Percentiles rank a stretch among this genome's conserved stretches.
These are phyloP conservation scores for Orychophragmus violaceus DNA, from an alignment of 345 rosid species.

Conservation along the genomic window DNA sequence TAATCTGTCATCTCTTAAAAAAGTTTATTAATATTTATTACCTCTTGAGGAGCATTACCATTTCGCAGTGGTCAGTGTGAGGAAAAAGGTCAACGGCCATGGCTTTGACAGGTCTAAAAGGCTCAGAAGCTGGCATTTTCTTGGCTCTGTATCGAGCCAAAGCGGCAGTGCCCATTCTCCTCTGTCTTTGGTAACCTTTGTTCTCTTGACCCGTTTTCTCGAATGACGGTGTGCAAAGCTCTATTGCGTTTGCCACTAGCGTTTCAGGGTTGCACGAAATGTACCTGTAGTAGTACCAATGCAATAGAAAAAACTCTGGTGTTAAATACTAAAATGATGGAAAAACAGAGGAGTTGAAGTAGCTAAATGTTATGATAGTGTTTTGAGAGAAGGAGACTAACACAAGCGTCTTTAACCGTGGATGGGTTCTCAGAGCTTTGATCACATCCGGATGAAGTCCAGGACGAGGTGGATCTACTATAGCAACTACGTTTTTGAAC, in stretches of 20 bases:
- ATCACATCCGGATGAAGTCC: constrained; percentile 87
- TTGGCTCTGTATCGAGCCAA: constrained; percentile 76
- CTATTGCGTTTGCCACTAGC: constrained; percentile 83
- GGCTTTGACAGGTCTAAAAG: constrained; percentile 82
- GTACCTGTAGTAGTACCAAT: constrained; percentile 43
- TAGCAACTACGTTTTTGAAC: constrained; percentile 83
- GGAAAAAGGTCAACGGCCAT: constrained; percentile 95
- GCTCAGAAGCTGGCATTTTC: constrained; percentile 83
- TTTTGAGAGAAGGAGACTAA: constrained; percentile 45
- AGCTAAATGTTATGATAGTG: background rate
- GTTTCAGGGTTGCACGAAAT: constrained; percentile 98
- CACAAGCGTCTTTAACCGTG: constrained; percentile 69
- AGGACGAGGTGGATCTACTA: constrained; percentile 93
- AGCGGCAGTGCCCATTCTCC: constrained; percentile 72
- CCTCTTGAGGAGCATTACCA: constrained; percentile 92
- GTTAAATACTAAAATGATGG: background rate
- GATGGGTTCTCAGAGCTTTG: constrained; percentile 75
- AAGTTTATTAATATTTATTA: constrained; percentile 16
- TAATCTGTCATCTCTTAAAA: background rate
- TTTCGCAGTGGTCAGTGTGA: constrained; percentile 82
- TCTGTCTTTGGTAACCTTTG: constrained; percentile 52
- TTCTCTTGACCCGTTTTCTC: constrained; percentile 60
- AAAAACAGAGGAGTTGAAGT: background rate
- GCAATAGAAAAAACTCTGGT: background rate
- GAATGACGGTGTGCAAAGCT: constrained; percentile 82